phyloP scores from a whole-genome alignment of 1,284 basidiomycete genomes.

The Naganishia albida region DNA sequence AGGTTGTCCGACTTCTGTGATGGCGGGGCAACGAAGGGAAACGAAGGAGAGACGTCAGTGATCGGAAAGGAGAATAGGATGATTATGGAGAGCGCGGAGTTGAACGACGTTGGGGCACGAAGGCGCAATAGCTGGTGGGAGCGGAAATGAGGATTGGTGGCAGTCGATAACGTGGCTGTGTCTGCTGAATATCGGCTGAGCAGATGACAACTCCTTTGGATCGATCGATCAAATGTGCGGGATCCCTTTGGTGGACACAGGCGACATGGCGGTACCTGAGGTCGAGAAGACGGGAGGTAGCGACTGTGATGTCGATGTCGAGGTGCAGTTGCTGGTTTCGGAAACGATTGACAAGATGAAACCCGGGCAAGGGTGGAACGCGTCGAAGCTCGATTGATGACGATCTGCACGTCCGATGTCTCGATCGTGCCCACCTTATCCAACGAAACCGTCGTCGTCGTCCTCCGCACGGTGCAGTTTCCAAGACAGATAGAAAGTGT shows the following conservation, averaged over 20 bases:
- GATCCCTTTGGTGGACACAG: background rate
- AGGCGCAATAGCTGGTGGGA: no score
- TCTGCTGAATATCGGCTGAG: background rate
- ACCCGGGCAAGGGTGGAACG: background rate
- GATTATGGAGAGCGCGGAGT: background rate
- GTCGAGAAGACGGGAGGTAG: background rate
- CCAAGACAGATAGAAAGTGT: background rate
- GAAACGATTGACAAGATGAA: background rate
- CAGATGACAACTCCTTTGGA: background rate
- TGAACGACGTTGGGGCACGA: background rate
- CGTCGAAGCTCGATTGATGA: conserved; percentile 13
- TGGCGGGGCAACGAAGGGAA: background rate
- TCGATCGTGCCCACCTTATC: conserved; percentile 5
- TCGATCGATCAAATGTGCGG: background rate
- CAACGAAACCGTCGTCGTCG: background rate
- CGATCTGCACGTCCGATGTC: no score
- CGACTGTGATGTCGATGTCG: background rate
- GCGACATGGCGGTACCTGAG: background rate
- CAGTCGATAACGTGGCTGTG: background rate
- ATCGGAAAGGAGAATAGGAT: background rate
- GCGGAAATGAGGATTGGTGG: no score
- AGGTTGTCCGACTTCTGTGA: conserved; percentile 3
- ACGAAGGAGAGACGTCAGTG: background rate
- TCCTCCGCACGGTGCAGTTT: no score
- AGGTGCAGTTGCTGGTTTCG: background rate